Evolutionary conservation across 495 filamentous ascomycete genomes (phyloP).

Genomic region (Neurospora hispaniola): DNA sequence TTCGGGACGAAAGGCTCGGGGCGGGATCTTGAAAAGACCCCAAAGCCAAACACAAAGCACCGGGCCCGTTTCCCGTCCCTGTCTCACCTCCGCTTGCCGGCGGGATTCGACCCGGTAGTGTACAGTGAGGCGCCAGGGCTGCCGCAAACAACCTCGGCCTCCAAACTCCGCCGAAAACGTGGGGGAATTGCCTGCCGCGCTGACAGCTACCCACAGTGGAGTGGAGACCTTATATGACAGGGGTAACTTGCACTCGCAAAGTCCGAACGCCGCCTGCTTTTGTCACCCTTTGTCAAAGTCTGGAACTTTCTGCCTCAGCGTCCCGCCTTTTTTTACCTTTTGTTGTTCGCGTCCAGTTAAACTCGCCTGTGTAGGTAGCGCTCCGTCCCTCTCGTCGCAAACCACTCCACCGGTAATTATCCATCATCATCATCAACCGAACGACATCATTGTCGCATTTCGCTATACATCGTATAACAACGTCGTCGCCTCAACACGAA

Average conservation of each 20-base stretch:
- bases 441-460: neutral
- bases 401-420: neutral
- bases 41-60: neutral
- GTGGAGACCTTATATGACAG: neutral
- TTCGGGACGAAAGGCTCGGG: neutral
- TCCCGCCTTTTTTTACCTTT: constrained; percentile 10
- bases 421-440: neutral
- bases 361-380: neutral
- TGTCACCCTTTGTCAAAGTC: neutral
- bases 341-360: neutral
- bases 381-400: neutral
- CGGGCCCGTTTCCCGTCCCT: neutral
- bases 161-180: neutral
- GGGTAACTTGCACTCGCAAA: neutral
- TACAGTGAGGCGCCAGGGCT: neutral
- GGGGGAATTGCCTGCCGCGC: neutral
- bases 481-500: neutral
- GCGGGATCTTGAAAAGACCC: neutral
- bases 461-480: neutral
- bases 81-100: neutral
- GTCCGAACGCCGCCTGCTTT: neutral
- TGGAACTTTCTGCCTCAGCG: constrained; percentile 1
- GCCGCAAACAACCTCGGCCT: neutral
- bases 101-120: neutral
- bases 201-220: neutral